Conservation (phyloP, 2,329 filamentous ascomycete species). For the Colletotrichum sp. region DNA sequence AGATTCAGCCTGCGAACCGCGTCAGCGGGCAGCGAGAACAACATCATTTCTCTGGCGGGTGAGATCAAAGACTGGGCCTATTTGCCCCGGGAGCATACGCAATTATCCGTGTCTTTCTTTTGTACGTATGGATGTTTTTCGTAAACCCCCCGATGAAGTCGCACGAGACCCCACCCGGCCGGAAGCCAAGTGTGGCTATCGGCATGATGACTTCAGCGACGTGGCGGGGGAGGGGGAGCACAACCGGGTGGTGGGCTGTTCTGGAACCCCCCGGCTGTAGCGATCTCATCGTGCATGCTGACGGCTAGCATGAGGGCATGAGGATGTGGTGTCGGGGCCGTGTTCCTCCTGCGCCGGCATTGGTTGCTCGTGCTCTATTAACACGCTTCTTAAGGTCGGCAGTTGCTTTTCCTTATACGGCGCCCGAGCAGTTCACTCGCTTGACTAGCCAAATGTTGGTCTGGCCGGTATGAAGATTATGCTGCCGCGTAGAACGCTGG, state of each 20-base stretch:
- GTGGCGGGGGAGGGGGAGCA: neutral
- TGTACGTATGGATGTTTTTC: neutral
- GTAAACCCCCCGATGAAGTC: neutral
- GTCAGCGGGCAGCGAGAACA: conserved; percentile 3
- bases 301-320: neutral
- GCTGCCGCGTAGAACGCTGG: neutral
- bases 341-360: neutral
- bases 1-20: neutral
- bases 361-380: neutral
- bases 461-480: neutral
- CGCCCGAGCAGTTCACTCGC: neutral
- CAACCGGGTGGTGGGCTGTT: neutral
- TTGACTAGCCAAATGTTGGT: neutral
- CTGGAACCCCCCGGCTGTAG: neutral
- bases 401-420: neutral
- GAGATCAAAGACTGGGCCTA: neutral
- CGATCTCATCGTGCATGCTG: neutral
- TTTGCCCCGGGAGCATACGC: neutral
- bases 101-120: neutral
- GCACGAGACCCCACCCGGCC: neutral
- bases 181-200: neutral
- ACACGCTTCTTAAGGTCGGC: neutral
- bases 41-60: neutral
- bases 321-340: neutral
- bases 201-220: neutral